Evolutionary conservation across 2,329 filamentous ascomycete species (phyloP), one percentile per base, ranked within the genome.

Genomic region (Penicillium sp.): DNA sequence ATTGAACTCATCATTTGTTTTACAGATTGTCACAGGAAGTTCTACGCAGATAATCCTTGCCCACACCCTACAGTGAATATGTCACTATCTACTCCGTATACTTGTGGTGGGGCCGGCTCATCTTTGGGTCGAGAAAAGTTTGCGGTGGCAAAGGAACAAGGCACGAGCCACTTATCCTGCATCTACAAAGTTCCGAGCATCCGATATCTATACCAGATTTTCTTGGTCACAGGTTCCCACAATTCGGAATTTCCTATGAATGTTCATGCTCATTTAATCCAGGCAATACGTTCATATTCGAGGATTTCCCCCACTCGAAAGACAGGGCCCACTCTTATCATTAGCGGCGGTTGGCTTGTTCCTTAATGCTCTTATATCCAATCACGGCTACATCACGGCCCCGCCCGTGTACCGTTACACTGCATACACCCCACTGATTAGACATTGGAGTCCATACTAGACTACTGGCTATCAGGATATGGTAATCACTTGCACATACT

Each of bases 331-430:
- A 19, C 35, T 19, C 11, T 46, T 6, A 39, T 50, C 33, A 5
- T 50, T 59, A 61, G 58, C 52, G 59, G 54, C 54, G 49, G 58
- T 57, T 52, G 29, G 43, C 21, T 24, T 43, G 44, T 55, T 59
- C 55, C 49, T 64, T 61, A 64, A 57, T 56, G 39, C 16, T 5
- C 6, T 3, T 5, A 42, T 9, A 13, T 2, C 63, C 63, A 65
- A 65, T 63, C 55, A 64, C 13, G 14, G 10, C 2, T 33, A 33
- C 14, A 22, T 9, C 22, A 21, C 3, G 11, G 39, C 19, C 39
- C 39, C 39, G 39, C 39, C 39, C 39, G 8, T 39, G n/a, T 42
- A 22, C n/a, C 39, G 39, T 22, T 42, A 22, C 39, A 42, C 39
- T 21, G n/a, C 39, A 22, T 22, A 6, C 31, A 33, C 13, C 31